Percentiles rank a stretch among this genome's conserved stretches.
Conservation (phyloP, 257 asterid species). For the Scutellaria galericulata region DNA sequence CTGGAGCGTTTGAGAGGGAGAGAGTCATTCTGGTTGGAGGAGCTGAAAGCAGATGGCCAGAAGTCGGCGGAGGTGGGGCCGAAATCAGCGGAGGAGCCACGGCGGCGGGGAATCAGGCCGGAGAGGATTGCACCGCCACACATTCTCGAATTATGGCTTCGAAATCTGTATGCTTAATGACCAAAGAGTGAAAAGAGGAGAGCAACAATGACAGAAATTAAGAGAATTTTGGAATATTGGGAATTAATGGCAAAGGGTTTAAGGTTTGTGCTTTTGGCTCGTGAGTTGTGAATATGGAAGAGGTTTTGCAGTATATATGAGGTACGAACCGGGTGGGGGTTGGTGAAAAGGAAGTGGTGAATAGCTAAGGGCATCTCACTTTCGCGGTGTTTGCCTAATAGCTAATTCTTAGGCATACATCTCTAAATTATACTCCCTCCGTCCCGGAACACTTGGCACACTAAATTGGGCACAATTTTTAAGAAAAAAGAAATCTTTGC, state of each 20-base stretch:
- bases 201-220: not conserved
- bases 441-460: too few relatives aligned
- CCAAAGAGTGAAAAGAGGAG: not conserved
- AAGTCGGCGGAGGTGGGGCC: constrained; percentile 54
- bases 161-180: not conserved
- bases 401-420: not conserved
- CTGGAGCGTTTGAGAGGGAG: constrained; percentile 47
- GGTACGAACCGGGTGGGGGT: not conserved
- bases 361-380: not conserved
- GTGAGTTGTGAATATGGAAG: not conserved
- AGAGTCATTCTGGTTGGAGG: constrained; percentile 26
- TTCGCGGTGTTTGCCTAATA: constrained; percentile 30
- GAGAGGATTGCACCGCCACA: constrained; percentile 83
- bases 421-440: too few relatives aligned
- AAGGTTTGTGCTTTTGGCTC: not conserved
- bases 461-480: too few relatives aligned
- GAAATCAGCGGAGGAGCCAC: constrained; percentile 47
- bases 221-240: not conserved
- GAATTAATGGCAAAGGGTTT: not conserved
- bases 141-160: constrained; percentile 44
- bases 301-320: constrained; percentile 21
- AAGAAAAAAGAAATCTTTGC: too few relatives aligned
- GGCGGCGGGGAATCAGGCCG: constrained; percentile 61
- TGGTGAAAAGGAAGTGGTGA: constrained; percentile 1
- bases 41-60: constrained; percentile 48